Evolutionary conservation across 2,329 filamentous ascomycete species (phyloP).

Genomic region (Lecanosticta acicola): DNA sequence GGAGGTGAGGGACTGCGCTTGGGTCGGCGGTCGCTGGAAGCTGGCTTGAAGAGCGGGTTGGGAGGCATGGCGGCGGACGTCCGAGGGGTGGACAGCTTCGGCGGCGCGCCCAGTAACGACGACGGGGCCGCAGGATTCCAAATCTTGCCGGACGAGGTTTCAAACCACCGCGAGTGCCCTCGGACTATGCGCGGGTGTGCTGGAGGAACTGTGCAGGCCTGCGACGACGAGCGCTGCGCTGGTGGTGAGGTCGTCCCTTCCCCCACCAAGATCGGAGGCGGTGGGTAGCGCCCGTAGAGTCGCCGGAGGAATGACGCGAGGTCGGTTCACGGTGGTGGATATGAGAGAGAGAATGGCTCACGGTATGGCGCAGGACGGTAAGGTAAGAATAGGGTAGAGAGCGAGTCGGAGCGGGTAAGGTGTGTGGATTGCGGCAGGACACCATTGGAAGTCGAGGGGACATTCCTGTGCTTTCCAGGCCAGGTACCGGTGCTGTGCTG

Average conservation of each 20-base stretch:
- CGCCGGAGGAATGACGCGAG: background rate
- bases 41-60: slow-evolving; percentile 30
- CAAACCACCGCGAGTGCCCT: background rate
- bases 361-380: no score
- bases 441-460: background rate
- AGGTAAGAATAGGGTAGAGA: no score
- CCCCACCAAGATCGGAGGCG: background rate
- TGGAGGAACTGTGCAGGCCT: background rate
- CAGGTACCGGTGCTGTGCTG: background rate
- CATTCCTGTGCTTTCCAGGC: background rate
- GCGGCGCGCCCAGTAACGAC: background rate
- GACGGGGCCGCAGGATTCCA: background rate
- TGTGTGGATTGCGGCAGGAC: no score
- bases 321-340: background rate
- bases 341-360: no score
- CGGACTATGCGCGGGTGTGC: background rate
- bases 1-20: slow-evolving; percentile 32
- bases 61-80: slow-evolving; percentile 10
- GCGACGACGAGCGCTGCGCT: background rate
- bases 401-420: no score
- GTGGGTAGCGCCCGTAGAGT: background rate
- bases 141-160: background rate
- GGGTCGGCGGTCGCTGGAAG: slow-evolving; percentile 6
- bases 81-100: background rate
- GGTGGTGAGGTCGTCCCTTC: background rate